Evolutionary conservation across 352 stramenopile genomes (phyloP).

Genomic region (Globisporangium lucens): DNA sequence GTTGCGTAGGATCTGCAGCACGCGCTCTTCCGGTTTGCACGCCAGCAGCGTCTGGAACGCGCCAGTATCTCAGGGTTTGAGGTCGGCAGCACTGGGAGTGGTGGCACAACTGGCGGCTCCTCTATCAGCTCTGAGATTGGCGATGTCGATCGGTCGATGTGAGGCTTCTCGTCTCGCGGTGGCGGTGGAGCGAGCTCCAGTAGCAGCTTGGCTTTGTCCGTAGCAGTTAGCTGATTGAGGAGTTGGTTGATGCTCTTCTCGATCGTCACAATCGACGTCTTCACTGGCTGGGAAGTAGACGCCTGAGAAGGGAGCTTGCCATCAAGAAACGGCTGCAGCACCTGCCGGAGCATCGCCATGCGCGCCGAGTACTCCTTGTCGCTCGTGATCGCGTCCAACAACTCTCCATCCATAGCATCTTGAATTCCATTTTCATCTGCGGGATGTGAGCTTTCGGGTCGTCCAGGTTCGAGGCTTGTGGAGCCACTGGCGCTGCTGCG

Average conservation of each 20-base stretch:
- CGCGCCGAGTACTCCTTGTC: constrained; percentile 44
- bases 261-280: too few species aligned
- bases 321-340: constrained; percentile 46
- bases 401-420: constrained; percentile 60
- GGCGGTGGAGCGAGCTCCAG: constrained; percentile 19
- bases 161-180: constrained; percentile 1
- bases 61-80: constrained; percentile 23
- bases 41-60: constrained; percentile 39
- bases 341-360: constrained; percentile 46
- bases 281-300: neutral
- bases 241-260: constrained; percentile 22
- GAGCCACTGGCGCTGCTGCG: constrained; percentile 1
- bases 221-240: constrained; percentile 23
- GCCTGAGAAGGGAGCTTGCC: constrained; percentile 22
- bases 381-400: constrained; percentile 35
- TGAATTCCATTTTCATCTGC: constrained; percentile 48
- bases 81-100: constrained; percentile 12
- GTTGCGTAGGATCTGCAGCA: constrained; percentile 37
- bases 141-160: constrained; percentile 31
- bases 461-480: constrained; percentile 20
- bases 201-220: constrained; percentile 30
- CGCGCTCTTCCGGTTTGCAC: constrained; percentile 31
- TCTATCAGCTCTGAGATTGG: constrained; percentile 30
- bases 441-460: constrained; percentile 31
- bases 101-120: neutral